Conservation (phyloP, 345 rosid genomes). For the Eucalyptus curtisii region DNA sequence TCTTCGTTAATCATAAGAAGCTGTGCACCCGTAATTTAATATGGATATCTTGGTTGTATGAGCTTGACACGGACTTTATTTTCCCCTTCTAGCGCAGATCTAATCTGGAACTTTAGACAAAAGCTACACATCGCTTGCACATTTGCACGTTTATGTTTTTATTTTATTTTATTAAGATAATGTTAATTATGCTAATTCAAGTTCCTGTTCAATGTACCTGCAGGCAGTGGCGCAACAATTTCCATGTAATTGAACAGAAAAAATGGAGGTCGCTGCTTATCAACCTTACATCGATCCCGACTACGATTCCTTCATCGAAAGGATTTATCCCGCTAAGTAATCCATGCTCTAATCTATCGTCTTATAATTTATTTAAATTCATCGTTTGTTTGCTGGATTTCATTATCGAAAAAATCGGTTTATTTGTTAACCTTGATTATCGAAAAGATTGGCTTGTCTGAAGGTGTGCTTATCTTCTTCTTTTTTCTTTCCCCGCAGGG, state of each 20-base stretch:
- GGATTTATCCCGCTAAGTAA: constrained; percentile 81
- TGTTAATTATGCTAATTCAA: not conserved
- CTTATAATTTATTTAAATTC: not conserved
- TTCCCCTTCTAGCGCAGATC: not conserved
- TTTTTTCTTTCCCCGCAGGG: constrained; percentile 15
- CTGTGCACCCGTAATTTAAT: not conserved
- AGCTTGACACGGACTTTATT: not conserved
- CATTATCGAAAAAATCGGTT: not conserved
- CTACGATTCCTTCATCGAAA: constrained; percentile 63
- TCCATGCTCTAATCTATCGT: not conserved
- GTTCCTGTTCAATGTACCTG: not conserved
- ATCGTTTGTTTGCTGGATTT: not conserved
- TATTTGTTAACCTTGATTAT: not conserved
- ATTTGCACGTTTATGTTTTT: not conserved
- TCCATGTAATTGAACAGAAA: not conserved
- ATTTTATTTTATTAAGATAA: not conserved
- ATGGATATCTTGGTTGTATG: not conserved
- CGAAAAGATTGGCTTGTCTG: not conserved
- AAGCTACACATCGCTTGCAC: not conserved
- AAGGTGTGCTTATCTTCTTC: not conserved
- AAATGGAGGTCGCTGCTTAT: constrained; percentile 48
- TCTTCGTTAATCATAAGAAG: not conserved
- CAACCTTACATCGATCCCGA: constrained; percentile 76
- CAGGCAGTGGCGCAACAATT: not conserved
- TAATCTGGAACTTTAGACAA: not conserved